Evolutionary conservation across 2,329 filamentous ascomycete genomes (phyloP).

Genomic region (Celoporthe dispersa): DNA sequence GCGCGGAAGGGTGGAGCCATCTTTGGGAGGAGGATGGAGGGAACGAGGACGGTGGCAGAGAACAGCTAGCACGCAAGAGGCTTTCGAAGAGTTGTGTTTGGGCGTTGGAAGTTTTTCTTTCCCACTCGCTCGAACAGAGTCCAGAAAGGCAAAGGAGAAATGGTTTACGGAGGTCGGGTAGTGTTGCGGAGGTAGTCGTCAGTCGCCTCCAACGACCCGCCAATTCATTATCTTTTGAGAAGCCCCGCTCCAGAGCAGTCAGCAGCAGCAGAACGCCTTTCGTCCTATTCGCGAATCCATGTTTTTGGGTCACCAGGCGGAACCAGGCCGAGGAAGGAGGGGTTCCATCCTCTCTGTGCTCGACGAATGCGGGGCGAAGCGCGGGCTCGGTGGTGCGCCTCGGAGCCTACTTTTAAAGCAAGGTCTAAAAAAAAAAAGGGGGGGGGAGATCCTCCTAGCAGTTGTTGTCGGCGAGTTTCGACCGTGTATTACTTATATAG

Average conservation of each 20-base stretch:
- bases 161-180: neutral
- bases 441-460: neutral
- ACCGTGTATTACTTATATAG: no score
- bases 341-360: neutral
- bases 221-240: neutral
- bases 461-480: neutral
- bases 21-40: neutral
- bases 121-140: neutral
- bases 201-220: neutral
- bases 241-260: neutral
- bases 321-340: neutral
- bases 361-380: neutral
- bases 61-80: neutral
- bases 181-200: no score
- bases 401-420: neutral
- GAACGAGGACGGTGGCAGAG: no score
- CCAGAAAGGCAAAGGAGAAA: neutral
- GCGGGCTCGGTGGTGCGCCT: neutral
- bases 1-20: constrained; percentile 42
- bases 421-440: no score
- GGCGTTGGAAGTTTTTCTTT: neutral
- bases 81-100: neutral
- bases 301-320: neutral
- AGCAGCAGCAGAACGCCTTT: neutral
- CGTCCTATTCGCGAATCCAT: neutral